A percentile compares a stretch with the other conserved stretches of the same genome.
phyloP scores from a whole-genome alignment of 2,329 filamentous ascomycete genomes.

The Fonsecaea pedrosoi region DNA sequence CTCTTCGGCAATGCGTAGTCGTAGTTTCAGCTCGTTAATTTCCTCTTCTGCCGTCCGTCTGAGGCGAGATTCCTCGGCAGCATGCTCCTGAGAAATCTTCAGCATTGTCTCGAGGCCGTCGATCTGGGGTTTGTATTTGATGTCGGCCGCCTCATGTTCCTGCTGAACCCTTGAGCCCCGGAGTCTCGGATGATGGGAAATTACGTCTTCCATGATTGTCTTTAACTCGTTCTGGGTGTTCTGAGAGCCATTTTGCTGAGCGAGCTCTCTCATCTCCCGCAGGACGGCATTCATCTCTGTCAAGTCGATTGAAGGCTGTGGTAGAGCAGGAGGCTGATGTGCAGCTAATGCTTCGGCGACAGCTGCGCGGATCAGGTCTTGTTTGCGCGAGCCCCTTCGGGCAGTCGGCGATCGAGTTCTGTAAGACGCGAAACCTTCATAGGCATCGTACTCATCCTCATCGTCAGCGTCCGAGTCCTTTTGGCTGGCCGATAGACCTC shows the following conservation, averaged over 20 bases:
- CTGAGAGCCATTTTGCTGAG: constrained; percentile 34
- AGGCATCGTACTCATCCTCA: constrained; percentile 74
- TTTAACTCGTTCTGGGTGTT: constrained; percentile 60
- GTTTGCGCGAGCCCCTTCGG: constrained; percentile 68
- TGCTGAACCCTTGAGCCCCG: constrained; percentile 56
- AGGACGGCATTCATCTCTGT: constrained; percentile 49
- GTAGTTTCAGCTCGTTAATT: constrained; percentile 73
- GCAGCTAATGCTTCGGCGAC: constrained; percentile 70
- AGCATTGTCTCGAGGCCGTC: constrained; percentile 73
- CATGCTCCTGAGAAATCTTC: constrained; percentile 66
- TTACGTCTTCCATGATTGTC: constrained; percentile 68
- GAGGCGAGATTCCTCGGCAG: constrained; percentile 67
- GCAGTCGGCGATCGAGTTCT: constrained; percentile 76
- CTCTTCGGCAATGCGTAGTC: constrained; percentile 70
- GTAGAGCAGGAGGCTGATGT: constrained; percentile 43
- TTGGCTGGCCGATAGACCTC: constrained; percentile 72
- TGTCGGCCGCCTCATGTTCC: constrained; percentile 59
- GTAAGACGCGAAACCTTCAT: constrained; percentile 57
- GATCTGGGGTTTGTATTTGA: constrained; percentile 63
- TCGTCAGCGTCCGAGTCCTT: constrained; percentile 90
- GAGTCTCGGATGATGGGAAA: constrained; percentile 64
- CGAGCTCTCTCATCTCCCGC: constrained; percentile 43
- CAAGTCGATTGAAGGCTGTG: constrained; percentile 46
- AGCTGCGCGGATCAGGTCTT: constrained; percentile 63
- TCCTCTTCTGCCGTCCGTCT: constrained; percentile 75